A percentile compares a stretch with the other conserved stretches of the same genome.
Conservation (phyloP, 2,329 filamentous ascomycete genomes). For the Phaeosphaeria sp. region DNA sequence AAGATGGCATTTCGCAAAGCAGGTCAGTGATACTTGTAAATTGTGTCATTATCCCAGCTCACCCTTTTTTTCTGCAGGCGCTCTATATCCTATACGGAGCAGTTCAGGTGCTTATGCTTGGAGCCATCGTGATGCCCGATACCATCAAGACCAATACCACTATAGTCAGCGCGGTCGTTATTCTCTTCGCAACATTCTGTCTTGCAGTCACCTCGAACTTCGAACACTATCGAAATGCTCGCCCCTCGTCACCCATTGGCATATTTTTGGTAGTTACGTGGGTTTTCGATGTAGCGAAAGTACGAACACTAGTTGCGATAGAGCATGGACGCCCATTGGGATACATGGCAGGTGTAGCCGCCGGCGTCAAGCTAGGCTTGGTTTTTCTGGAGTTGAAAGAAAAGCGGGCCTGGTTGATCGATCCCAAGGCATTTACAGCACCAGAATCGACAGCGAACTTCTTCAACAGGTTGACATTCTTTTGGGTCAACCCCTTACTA, state of each 20-base stretch:
- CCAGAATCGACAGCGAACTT: slow-evolving; percentile 20
- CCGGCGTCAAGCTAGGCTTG: slow-evolving; percentile 12
- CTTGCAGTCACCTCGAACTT: slow-evolving; percentile 13
- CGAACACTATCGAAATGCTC: slow-evolving; percentile 15
- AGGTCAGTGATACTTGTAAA: slow-evolving; percentile 3
- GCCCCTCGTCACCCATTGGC: slow-evolving; percentile 15
- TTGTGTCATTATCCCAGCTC: neutral
- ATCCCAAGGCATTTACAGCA: slow-evolving; percentile 9
- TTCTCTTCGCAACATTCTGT: slow-evolving; percentile 12
- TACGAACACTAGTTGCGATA: neutral
- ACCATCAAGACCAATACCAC: slow-evolving; percentile 17
- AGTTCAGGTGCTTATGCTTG: slow-evolving; percentile 14
- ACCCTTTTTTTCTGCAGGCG: neutral
- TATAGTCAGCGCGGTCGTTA: slow-evolving; percentile 6
- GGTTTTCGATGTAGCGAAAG: neutral
- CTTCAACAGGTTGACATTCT: slow-evolving; percentile 19
- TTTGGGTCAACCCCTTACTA: slow-evolving; percentile 21
- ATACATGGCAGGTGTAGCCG: slow-evolving; percentile 9
- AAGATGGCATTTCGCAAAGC: slow-evolving; percentile 17
- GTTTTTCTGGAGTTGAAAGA: slow-evolving; percentile 17
- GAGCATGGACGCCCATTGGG: slow-evolving; percentile 4
- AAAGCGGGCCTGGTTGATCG: slow-evolving; percentile 12
- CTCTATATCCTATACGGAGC: slow-evolving; percentile 16
- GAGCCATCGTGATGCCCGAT: slow-evolving; percentile 14
- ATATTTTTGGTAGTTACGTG: slow-evolving; percentile 2